Base-by-base conservation (phyloP, 2,329 filamentous ascomycete species). In the Moelleriella libera region DNA sequence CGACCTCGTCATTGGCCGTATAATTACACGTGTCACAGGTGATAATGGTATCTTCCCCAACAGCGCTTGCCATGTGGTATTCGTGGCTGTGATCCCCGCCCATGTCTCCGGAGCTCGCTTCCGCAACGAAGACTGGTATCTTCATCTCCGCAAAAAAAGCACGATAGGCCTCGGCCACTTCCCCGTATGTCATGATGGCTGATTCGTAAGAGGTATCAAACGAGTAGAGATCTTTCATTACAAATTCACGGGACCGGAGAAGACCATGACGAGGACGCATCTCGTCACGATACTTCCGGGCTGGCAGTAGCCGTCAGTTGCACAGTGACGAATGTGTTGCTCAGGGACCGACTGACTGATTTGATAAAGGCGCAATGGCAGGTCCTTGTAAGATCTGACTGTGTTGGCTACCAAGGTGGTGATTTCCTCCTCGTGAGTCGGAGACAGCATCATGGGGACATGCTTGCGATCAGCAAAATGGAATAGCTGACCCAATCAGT, bases 201-300 rank as follows among this genome's bases (percentile, higher is more conserved):
- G 76, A 68, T 30, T 76, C 66, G 0, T 71, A 61, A 4, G 74
- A 82, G 37, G 74, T 68, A 59, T 98, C 92, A 59, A 98, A 98
- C 0, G 89, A 96, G 62, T 98, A 98, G 1, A 98, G 75, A 63
- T 98, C 92, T 64, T 98, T 98, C 92, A 98, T 98, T 55, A 88
- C 68, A 57, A 98, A 98, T 59, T 98, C 92, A 51, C 88, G 81
- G 1, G 87, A 85, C 8, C 92, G 81, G 7, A 98, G 70, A 2
- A 98, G 71, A 10, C 92, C 92, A 56, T 94, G 86, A 32, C 92
- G 78, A 21, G 92, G 92, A 30, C 92, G 77, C 48, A 83, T 76
- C 65, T 98, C 92, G 66, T 98, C 92, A 45, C 92, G 80, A 59
- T 97, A 98, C 64, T 98, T 98, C 44, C 90, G 78, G 31, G 87